Conservation (phyloP, 2,329 filamentous ascomycete species). For the Orbilia oligospora region DNA sequence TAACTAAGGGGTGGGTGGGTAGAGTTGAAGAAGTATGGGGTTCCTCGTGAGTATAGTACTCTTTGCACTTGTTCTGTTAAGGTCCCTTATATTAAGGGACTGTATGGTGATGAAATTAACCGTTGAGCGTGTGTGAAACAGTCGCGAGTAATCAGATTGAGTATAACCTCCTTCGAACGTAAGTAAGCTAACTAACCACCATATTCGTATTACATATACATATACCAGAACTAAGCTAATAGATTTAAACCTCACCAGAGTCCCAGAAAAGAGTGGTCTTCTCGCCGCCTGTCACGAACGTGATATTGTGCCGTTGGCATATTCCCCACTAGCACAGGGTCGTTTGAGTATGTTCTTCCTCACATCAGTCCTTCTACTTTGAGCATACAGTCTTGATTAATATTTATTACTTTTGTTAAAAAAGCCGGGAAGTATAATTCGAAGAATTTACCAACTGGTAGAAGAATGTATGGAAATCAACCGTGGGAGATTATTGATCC, state of each 20-base stretch:
- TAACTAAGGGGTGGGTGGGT: not conserved
- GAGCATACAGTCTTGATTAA: not conserved
- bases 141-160: constrained; percentile 69
- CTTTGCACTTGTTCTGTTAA: no score
- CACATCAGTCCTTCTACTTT: not conserved
- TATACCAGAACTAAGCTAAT: not conserved
- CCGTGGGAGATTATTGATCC: constrained; percentile 69
- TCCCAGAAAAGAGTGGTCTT: constrained; percentile 68
- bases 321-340: constrained; percentile 68
- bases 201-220: no score
- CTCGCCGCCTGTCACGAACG: constrained; percentile 67
- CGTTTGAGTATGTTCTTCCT: constrained; percentile 64
- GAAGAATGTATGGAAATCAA: constrained; percentile 68
- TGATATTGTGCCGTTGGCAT: constrained; percentile 68
- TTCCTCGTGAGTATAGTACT: constrained; percentile 64
- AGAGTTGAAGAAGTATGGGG: constrained; percentile 66
- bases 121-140: not conserved
- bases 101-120: not conserved
- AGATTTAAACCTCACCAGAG: constrained; percentile 18
- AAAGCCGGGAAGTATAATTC: constrained; percentile 67
- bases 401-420: not conserved
- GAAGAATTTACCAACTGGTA: constrained; percentile 66
- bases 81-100: not conserved
- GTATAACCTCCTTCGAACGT: constrained; percentile 68
- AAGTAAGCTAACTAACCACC: not conserved